Evolutionary conservation across 805 yeast genomes (phyloP), one percentile per base, ranked within the genome.

Genomic region (Barnettozyma pratensis): DNA sequence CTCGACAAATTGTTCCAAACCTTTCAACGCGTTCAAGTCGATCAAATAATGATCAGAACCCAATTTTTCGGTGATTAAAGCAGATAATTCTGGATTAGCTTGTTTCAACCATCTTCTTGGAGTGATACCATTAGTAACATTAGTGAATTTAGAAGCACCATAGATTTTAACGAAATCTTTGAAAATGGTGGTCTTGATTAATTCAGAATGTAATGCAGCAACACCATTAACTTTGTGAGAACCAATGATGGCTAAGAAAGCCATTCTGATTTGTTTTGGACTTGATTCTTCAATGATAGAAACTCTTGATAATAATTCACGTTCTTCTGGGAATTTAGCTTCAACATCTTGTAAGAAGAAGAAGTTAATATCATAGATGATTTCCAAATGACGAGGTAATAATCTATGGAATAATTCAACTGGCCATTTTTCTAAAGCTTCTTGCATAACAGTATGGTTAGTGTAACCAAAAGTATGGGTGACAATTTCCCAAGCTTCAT

Each of bases 391-490:
- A 67, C 97, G 80, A 52, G 97, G 97, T 56, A 90, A 77, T 65
- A 90, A 69, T 59, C 77, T 82, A 41, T 85, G 87, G 54, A 90
- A 71, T 55, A 90, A 72, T 48, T 85, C 85, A 50, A 91, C 83
- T 7, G 96, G 96, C 97, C 97, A 90, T 71, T 87, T 91, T 72
- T 90, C 97, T 54, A 91, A 75, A 26, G 97, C 97, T 73, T 90
- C 97, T 52, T 83, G 83, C 88, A 90, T 84, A 41, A 90, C 97
- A 1, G 97, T 90, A 67, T 90, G 97, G 68, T 90, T 90, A 6
- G 97, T 90, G 74, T 91, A 91, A 49, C 94, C 94, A 66, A 90
- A 88, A 4, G 94, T 88, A 46, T 68, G 66, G 29, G 84, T 80
- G 45, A 87, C 96, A 63, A 91, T 83, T 28, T 69, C 69, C 97